Base-by-base conservation (phyloP, 768 basidiomycete species). In the Mycena vulgaris region DNA sequence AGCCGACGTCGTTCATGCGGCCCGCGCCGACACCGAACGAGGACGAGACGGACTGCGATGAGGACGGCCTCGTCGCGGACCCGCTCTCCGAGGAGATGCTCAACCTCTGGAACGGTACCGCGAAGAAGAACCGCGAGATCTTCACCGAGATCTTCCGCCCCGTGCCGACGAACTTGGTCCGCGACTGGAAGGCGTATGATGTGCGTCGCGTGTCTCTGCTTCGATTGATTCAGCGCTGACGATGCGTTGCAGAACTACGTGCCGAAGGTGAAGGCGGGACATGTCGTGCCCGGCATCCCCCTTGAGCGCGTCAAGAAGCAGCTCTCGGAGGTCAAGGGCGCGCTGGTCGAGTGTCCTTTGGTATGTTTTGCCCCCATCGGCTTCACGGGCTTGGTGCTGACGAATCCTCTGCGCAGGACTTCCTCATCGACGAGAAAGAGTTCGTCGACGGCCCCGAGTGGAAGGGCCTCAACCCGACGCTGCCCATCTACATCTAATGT, bases 71-170 rank as follows among this genome's bases (percentile, higher is more conserved):
- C 2, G 95, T 98, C 17, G 89, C 90, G 8, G 96, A 98, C 82
- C 92, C 96, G 11, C 81, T 98, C 28, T 80, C 88, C 3, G 88
- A 91, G n/a, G 79, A 82, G 48, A 90, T 90, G 23, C 74, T 88
- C 8, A 68, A 82, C 10, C 81, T 96, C 8, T 92, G 92, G 90
- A 86, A 84, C 45, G 84, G 83, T 39, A 96, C 93, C 0, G 96
- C 95, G 21, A 85, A 87, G 68, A 88, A 81, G 82, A 98, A 98
- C 78, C 85, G 95, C 63, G 92, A 94, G 77, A 86, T 96, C 63
- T 97, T 95, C 74, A 91, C 93, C 6, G 94, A 95, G 81, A 75
- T 96, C 33, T 98, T 97, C 86, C 87, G 90, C 45, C 91, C 93
- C n/a, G 89, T 95, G 19, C 95, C 96, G 5, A 92, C 90, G 16